Percentiles rank a stretch among this genome's conserved stretches.
phyloP scores from a whole-genome alignment of 1,139 yeast genomes.

The Sugiyamaella japonica region DNA sequence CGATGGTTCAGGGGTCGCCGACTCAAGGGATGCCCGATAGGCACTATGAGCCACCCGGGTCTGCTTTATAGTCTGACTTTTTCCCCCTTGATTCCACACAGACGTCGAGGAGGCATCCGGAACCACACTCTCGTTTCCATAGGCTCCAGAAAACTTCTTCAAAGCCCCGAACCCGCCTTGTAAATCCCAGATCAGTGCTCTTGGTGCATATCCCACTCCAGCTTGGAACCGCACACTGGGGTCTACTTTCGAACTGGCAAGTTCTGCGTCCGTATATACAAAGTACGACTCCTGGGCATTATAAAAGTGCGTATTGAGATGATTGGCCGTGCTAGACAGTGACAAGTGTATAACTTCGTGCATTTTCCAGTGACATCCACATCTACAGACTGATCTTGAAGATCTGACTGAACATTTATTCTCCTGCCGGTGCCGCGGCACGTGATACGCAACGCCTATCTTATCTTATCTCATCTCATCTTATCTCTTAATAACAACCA shows the following conservation, averaged over 20 bases:
- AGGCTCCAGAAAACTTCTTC: slow-evolving; percentile 31
- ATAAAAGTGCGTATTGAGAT: slow-evolving; percentile 72
- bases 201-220: slow-evolving; percentile 68
- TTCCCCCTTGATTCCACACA: slow-evolving; percentile 20
- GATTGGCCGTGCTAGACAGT: slow-evolving; percentile 71
- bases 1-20: slow-evolving; percentile 32
- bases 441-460: neutral
- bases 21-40: slow-evolving; percentile 65
- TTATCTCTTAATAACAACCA: neutral
- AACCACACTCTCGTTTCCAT: slow-evolving; percentile 23
- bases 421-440: neutral
- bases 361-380: slow-evolving; percentile 45
- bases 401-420: too few species aligned
- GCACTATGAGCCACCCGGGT: slow-evolving; percentile 48
- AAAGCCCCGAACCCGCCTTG: slow-evolving; percentile 42
- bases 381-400: neutral
- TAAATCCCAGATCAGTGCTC: slow-evolving; percentile 78
- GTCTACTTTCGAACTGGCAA: slow-evolving; percentile 45
- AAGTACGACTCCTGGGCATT: slow-evolving; percentile 73
- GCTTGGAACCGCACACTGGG: slow-evolving; percentile 50
- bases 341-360: slow-evolving; percentile 71
- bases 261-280: slow-evolving; percentile 47
- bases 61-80: slow-evolving; percentile 23
- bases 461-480: neutral
- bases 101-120: neutral